Evolutionary conservation across 352 stramenopile species (phyloP).

Genomic region (Globisporangium nagaii): DNA sequence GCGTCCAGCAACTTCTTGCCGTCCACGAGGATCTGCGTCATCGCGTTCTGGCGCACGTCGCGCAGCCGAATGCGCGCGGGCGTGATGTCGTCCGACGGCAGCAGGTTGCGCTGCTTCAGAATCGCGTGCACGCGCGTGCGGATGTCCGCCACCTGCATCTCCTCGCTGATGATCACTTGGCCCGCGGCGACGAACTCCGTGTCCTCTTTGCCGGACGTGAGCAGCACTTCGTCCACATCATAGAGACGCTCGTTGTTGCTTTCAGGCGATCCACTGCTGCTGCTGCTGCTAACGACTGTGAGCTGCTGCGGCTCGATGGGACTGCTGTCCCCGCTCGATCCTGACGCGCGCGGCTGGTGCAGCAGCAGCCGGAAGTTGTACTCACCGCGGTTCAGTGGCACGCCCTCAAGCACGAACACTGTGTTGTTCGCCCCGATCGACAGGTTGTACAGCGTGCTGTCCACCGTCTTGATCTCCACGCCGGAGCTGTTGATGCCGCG

Average conservation of each 20-base stretch:
- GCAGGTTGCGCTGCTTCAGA: constrained; percentile 39
- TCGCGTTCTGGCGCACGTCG: constrained; percentile 58
- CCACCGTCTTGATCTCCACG: constrained; percentile 78
- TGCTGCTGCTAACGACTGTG: constrained; percentile 11
- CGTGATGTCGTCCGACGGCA: constrained; percentile 19
- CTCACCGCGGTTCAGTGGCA: constrained; percentile 59
- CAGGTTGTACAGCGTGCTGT: constrained; percentile 70
- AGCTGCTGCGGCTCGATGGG: constrained; percentile 18
- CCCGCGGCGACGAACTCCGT: constrained; percentile 44
- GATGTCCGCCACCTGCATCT: constrained; percentile 72
- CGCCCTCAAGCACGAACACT: constrained; percentile 60
- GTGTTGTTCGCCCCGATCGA: constrained; percentile 66
- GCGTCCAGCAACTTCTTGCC: constrained; percentile 55
- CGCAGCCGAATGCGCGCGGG: constrained; percentile 50
- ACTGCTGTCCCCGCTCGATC: constrained; percentile 2
- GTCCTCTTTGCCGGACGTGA: constrained; percentile 48
- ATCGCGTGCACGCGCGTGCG: constrained; percentile 38
- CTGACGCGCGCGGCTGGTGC: constrained; percentile 20
- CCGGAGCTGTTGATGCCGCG: constrained; percentile 59
- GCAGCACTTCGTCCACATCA: constrained; percentile 56
- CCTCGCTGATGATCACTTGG: constrained; percentile 69
- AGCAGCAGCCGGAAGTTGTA: constrained; percentile 77
- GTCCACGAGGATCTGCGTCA: constrained; percentile 62
- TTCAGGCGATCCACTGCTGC: not conserved
- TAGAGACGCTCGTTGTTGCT: constrained; percentile 28